phyloP scores from a whole-genome alignment of 2,329 filamentous ascomycete genomes.

The Aureobasidium sp. region DNA sequence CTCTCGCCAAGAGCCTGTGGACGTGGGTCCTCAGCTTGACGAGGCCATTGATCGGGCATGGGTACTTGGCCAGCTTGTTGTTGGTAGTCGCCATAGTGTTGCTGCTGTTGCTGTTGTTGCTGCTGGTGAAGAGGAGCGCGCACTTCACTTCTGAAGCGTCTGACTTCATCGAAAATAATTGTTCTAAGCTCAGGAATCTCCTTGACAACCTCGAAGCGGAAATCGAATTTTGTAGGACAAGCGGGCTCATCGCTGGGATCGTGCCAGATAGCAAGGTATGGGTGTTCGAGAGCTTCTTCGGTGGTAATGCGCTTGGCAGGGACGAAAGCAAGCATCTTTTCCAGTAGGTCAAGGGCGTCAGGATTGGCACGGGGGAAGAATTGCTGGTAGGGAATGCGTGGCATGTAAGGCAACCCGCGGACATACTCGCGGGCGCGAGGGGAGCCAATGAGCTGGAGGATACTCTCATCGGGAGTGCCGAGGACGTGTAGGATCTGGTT shows the following conservation, averaged over 20 bases:
- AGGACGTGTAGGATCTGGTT: conserved; percentile 99
- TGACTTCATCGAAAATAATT: conserved; percentile 95
- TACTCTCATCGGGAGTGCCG: conserved; percentile 93
- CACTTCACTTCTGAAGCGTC: conserved; percentile 59
- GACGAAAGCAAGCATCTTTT: conserved; percentile 97
- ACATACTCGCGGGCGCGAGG: conserved; percentile 97
- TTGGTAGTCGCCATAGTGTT: conserved; percentile 32
- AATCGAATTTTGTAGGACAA: conserved; percentile 93
- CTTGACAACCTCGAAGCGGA: conserved; percentile 96
- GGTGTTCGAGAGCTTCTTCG: conserved; percentile 91
- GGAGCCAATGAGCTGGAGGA: conserved; percentile 84
- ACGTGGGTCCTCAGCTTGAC: conserved; percentile 52
- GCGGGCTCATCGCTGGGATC: conserved; percentile 91
- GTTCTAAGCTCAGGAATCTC: conserved; percentile 91
- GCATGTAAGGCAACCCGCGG: conserved; percentile 75
- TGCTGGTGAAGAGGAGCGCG: conserved; percentile 37
- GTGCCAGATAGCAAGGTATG: conserved; percentile 97
- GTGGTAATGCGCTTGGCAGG: conserved; percentile 88
- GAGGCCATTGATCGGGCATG: conserved; percentile 53
- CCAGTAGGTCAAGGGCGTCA: conserved; percentile 87
- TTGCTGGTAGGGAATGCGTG: conserved; percentile 79
- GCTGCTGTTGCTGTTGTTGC: conserved; percentile 35
- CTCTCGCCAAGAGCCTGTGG: conserved; percentile 40
- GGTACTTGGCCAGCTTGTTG: conserved; percentile 41
- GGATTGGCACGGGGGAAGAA: conserved; percentile 94